Base-by-base conservation (phyloP, 106 monocot genomes). In the Dendrobium huoshanense region DNA sequence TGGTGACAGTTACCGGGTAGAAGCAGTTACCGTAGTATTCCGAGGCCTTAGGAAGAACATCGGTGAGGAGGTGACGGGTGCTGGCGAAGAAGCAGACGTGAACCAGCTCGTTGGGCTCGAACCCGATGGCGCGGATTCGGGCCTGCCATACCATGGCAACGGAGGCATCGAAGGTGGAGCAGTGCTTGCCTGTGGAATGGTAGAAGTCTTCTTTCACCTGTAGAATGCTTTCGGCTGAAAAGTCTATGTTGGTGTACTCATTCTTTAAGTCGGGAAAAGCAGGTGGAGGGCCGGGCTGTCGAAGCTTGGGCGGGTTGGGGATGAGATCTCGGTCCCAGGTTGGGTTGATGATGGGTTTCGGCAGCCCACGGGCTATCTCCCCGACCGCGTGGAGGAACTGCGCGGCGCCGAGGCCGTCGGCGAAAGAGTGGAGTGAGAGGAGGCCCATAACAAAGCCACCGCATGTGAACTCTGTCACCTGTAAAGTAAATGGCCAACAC, bases 1-100 rank as follows among this genome's bases (percentile, higher is more conserved):
- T 75, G 2, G 83, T 83, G 11, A 81, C 81, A 1, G 79, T 83
- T 81, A 90, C 79, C 0, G 88, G 82, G 77, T 85, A 90, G 81
- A 85, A 84, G 82, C 90, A 90, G 84, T 90, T 90, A 1, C 90
- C 90, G 18, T 88, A 90, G 80, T 73, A 90, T 9, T 85, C 90
- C 9, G 77, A 70, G 6, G 10, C 16, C 13, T 13, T 9, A 0
- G 77, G 84, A 15, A 79, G 44, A 41, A 55, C 51, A 13, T 72
- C 45, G 43, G 55, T 31, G 42, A 87, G 76, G 4, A 90, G 58
- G 42, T 90, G 90, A 4, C 90, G 83, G 0, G 85, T 78, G 85
- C 78, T 90, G 9, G 88, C 88, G 18, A 85, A 85, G 90, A 90
- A 90, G 79, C 83, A 85, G 13, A 88, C 41, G 77, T 77, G 75